These are phyloP conservation scores for Sarcodon aspratus DNA, from an alignment of 768 basidiomycete genomes.

Conservation along the genomic window DNA sequence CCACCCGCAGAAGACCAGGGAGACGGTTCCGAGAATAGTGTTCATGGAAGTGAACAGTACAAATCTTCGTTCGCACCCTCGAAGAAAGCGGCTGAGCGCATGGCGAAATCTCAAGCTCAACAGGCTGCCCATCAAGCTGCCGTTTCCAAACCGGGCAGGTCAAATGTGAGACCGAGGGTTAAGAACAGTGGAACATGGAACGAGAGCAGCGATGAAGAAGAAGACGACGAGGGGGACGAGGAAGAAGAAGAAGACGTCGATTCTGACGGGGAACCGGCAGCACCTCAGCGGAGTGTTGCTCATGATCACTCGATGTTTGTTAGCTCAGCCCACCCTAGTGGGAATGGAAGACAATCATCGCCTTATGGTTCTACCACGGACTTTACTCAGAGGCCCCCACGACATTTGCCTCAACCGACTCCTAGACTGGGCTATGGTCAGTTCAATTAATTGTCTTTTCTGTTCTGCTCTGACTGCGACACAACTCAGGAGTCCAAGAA, in stretches of 20 bases:
- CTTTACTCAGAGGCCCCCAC: conserved; percentile 7
- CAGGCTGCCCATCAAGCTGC: conserved; percentile 77
- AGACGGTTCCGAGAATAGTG: neutral
- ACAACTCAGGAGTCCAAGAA: neutral
- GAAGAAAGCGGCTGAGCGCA: conserved; percentile 73
- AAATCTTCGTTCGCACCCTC: conserved; percentile 86
- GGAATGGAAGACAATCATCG: conserved; percentile 1
- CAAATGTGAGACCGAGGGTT: conserved; percentile 26
- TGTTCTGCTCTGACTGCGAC: neutral
- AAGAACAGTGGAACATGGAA: conserved; percentile 32
- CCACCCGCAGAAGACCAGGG: conserved; percentile 4
- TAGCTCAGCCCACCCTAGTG: too few relatives aligned
- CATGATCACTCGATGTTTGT: conserved; percentile 7
- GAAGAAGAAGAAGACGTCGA: conserved; percentile 57
- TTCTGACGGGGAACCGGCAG: conserved; percentile 37
- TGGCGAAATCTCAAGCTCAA: conserved; percentile 74
- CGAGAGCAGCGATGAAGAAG: conserved; percentile 76
- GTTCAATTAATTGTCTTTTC: neutral
- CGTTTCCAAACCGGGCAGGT: conserved; percentile 60
- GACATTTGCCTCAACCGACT: conserved; percentile 13
- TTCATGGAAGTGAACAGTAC: conserved; percentile 27
- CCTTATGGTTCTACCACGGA: conserved; percentile 13
- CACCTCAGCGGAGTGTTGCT: neutral
- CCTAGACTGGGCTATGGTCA: neutral
- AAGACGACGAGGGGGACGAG: conserved; percentile 67